Percentiles rank a stretch among this genome's conserved stretches.
These are phyloP conservation scores for Calonectria henricotiae DNA, from an alignment of 2,329 filamentous ascomycete genomes.

Conservation along the genomic window DNA sequence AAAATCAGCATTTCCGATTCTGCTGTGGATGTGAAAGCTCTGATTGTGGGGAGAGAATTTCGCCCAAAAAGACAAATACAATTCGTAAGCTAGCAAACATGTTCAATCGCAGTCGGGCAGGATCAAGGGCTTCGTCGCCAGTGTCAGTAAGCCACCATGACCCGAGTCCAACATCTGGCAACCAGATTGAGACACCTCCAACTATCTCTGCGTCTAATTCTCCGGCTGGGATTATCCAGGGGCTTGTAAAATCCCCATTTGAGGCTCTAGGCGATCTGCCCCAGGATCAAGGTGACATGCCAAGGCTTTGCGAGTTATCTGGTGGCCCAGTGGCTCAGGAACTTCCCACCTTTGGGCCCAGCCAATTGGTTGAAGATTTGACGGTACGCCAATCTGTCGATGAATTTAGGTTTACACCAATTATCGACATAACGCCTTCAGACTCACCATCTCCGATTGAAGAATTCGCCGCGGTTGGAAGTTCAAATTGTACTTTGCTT, in stretches of 20 bases:
- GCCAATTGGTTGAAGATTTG: neutral
- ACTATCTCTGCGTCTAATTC: neutral
- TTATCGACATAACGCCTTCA: neutral
- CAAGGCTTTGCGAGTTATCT: neutral
- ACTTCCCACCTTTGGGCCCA: too few relatives aligned
- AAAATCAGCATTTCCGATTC: neutral
- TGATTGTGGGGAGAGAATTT: neutral
- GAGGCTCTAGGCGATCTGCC: neutral
- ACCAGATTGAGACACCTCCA: neutral
- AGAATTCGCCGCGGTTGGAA: too few relatives aligned
- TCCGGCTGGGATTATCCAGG: neutral
- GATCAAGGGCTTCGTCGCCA: constrained; percentile 1
- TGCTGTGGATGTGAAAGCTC: neutral
- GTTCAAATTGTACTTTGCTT: too few relatives aligned
- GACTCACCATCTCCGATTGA: neutral
- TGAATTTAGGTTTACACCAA: too few relatives aligned
- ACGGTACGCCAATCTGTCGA: neutral
- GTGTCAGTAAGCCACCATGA: neutral
- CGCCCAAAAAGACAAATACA: neutral
- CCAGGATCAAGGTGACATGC: neutral
- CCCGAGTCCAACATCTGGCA: neutral
- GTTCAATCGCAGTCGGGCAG: neutral
- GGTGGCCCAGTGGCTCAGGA: neutral
- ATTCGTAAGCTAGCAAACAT: neutral
- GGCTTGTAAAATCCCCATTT: neutral